Percentiles rank a stretch among this genome's conserved stretches.
Evolutionary conservation across 2,329 filamentous ascomycete genomes (phyloP).

Genomic region (Apiospora koreana): DNA sequence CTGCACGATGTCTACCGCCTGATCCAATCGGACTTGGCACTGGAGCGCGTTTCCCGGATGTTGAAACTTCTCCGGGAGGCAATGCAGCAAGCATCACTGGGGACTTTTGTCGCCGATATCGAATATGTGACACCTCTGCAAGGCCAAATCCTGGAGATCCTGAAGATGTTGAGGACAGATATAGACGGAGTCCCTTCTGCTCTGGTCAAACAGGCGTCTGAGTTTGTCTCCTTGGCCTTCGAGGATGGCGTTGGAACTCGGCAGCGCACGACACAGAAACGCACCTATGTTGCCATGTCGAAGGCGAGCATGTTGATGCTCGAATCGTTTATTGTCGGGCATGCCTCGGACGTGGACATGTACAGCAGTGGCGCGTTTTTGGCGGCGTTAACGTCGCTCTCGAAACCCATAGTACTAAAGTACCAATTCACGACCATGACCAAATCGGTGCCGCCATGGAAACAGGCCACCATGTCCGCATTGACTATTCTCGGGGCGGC

Average conservation of each 20-base stretch:
- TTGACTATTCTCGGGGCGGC: constrained; percentile 69
- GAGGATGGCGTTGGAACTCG: constrained; percentile 37
- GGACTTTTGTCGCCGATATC: constrained; percentile 69
- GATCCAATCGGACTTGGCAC: constrained; percentile 63
- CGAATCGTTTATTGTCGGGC: constrained; percentile 58
- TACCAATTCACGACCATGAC: constrained; percentile 76
- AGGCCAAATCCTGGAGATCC: constrained; percentile 64
- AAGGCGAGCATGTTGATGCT: constrained; percentile 77
- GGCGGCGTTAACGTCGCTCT: constrained; percentile 66
- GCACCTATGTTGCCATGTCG: constrained; percentile 87
- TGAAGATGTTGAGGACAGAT: constrained; percentile 69
- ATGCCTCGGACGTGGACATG: constrained; percentile 65
- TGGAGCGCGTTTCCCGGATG: constrained; percentile 66
- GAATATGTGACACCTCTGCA: constrained; percentile 76
- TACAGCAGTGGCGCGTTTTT: constrained; percentile 69
- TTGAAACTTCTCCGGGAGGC: constrained; percentile 70
- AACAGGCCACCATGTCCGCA: constrained; percentile 71
- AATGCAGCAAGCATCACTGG: constrained; percentile 68
- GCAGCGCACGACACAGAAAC: constrained; percentile 46
- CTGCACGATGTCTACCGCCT: constrained; percentile 79
- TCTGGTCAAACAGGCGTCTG: constrained; percentile 69
- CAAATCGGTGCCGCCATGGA: constrained; percentile 75
- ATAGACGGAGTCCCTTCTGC: constrained; percentile 64
- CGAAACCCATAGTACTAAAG: constrained; percentile 73
- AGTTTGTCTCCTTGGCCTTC: constrained; percentile 73